Conservation (phyloP, 2,329 filamentous ascomycete species). For the Colletotrichum acutatum region DNA sequence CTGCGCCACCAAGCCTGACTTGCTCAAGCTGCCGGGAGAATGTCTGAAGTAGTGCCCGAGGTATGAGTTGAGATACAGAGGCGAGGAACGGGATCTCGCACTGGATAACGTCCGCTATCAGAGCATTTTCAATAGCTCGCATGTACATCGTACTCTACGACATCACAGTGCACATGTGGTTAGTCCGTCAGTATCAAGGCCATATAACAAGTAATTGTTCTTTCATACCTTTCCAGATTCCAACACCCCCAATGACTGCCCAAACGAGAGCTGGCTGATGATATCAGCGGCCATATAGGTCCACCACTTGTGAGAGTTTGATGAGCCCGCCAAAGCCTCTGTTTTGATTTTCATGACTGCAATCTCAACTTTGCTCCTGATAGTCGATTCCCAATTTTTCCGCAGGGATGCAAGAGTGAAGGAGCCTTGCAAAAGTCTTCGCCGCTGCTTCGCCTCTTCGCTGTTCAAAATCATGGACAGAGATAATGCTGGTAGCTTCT, state of each 20-base stretch:
- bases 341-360: conserved; percentile 55
- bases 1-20: background rate
- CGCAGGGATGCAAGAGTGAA: conserved; percentile 50
- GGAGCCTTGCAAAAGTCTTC: conserved; percentile 53
- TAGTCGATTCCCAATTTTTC: conserved; percentile 41
- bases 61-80: background rate
- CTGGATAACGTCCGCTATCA: background rate
- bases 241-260: conserved; percentile 63
- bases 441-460: conserved; percentile 26
- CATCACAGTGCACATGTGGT: conserved; percentile 42
- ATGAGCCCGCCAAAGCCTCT: conserved; percentile 51
- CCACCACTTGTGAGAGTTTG: conserved; percentile 65
- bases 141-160: conserved; percentile 37
- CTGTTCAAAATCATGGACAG: background rate
- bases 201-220: too few relatives aligned
- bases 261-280: conserved; percentile 64
- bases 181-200: background rate
- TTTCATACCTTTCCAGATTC: conserved; percentile 57
- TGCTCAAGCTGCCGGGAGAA: background rate
- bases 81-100: background rate
- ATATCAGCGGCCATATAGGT: conserved; percentile 65
- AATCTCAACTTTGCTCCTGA: conserved; percentile 48
- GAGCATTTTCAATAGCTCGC: conserved; percentile 1
- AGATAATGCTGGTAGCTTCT: background rate
- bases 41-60: background rate